Conservation (phyloP, 176 grass and related monocot species). For the Triticum aestivum region IWGSC_CS_RefSeq_v2.1 NC_057804.1:108097271-108097770, state of each 20-base stretch:
- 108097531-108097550: background rate
- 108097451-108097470: background rate
- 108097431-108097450: background rate
- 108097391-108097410: background rate
- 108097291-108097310: background rate
- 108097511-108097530: background rate
- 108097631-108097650: background rate
- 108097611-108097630: constrained; percentile 6
- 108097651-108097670: background rate
- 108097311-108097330: constrained; percentile 6
- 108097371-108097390: background rate
- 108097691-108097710: background rate
- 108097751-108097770: constrained; percentile 27
- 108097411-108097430: background rate
- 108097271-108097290: constrained; percentile 19
- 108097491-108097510: constrained; percentile 1
- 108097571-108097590: background rate
- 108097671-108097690: background rate
- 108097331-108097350: background rate
- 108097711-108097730: background rate
- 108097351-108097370: background rate
- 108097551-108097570: background rate
- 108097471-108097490: background rate
- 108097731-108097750: background rate
- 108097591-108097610: background rate